Percentiles rank a stretch among this genome's conserved stretches.
These are phyloP conservation scores for Zelopaecilomyces penicillatus DNA, from an alignment of 2,329 filamentous ascomycete genomes.

Conservation along the genomic window DNA sequence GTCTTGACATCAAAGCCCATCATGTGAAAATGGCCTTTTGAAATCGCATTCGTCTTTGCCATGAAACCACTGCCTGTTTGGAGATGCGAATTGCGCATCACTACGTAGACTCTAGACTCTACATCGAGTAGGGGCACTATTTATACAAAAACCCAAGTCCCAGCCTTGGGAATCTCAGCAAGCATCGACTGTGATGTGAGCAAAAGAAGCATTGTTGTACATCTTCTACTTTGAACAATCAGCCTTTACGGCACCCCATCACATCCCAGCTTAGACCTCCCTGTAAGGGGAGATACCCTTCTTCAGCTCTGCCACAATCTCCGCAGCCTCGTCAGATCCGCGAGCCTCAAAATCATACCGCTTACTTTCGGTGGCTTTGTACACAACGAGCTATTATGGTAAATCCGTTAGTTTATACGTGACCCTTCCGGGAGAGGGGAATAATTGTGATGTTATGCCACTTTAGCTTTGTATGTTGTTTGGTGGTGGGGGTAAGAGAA, in stretches of 20 bases:
- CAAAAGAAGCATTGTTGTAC: too few species aligned
- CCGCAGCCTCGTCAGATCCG: constrained; percentile 61
- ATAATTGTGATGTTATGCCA: not conserved
- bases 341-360: constrained; percentile 80
- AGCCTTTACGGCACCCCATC: not conserved
- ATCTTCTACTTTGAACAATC: too few species aligned
- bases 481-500: too few species aligned
- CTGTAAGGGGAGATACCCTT: constrained; percentile 63
- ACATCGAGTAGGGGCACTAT: not conserved
- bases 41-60: too few species aligned
- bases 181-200: too few species aligned
- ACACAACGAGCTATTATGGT: constrained; percentile 53
- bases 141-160: not conserved
- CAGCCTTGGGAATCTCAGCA: too few species aligned
- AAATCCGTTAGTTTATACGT: not conserved
- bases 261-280: constrained; percentile 28
- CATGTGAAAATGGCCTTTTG: too few species aligned
- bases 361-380: constrained; percentile 67
- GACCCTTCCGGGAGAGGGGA: not conserved
- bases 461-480: not conserved
- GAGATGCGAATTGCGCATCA: too few species aligned
- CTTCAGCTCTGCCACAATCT: constrained; percentile 71
- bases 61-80: too few species aligned
- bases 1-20: too few species aligned
- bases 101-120: too few species aligned